Evolutionary conservation across 768 basidiomycete genomes (phyloP), one percentile per base, ranked within the genome.

Genomic region (Goffeauzyma gilvescens): DNA sequence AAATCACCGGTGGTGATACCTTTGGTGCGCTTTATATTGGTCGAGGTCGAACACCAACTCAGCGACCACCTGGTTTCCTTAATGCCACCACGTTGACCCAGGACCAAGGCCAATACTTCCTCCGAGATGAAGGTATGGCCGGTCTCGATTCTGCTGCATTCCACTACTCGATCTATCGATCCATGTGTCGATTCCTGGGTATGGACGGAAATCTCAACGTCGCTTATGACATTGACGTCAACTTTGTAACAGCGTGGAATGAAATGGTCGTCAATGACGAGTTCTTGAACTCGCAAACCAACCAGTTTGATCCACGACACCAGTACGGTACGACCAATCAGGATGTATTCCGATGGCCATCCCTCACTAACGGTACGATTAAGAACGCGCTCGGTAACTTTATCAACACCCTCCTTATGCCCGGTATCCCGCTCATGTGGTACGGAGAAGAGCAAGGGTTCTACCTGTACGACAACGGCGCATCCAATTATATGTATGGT

Each of bases 121-220:
- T 90, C 34, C 79, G 87, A 18, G 69, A 76, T 7, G 67, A 70
- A 13, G 67, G 68, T 5, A 55, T 70, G 15, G 75, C 73, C 45
- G 79, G 65, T 18, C 68, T 93, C 38, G 87, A 93, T 53, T 68
- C 69, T 26, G 75, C 76, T 35, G 86, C 87, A 1, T 90, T 90
- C 69, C 87, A 93, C 62, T 93, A 90, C 62, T 90, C 87, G 34
- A 78, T 79, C 42, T 90, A 93, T 58, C 87, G 87, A 45, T 67
- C 80, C 2, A 66, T 90, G 40, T 68, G 77, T 23, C 81, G 87
- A 38, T 84, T 87, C 68, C 71, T 90, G 35, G 87, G 86, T 41
- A 89, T 90, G 85, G 87, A 93, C 57, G 87, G 87, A 54, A 90
- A 93, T 60, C 69, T 93, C 25, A 72, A 79, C 48, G 87, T 85